Evolutionary conservation across 352 stramenopile genomes (phyloP), one percentile per base, ranked within the genome.

Genomic region (Hyaloperonospora arabidopsidis): DNA sequence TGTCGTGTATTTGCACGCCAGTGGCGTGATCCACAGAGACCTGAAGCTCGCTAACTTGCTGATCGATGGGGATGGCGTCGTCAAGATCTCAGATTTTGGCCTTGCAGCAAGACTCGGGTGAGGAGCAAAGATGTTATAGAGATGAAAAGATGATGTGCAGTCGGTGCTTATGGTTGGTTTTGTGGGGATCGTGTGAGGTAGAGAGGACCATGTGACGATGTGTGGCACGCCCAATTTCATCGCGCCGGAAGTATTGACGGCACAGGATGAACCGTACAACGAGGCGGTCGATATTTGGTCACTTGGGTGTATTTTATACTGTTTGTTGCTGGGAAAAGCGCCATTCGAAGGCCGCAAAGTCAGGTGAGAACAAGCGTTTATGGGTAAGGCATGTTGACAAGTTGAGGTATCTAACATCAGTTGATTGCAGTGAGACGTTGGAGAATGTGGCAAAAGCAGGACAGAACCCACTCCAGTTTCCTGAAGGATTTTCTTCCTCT

Each of bases 221-320:
- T 93, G 79, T 46, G 83, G 79, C 1, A 93, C 83, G 43, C 83
- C 83, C 2, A 93, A 93, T 49, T 93, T 89, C 49, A 87, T 93
- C 50, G 83, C 80, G 1, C 79, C 79, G 1, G 79, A 93, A 56
- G 65, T 93, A 5, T 56, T 93, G n/a, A 46, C 49, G 23, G 59
- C 63, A 6, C 54, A 65, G 21, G 59, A 62, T 22, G 57, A 51
- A n/a, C 54, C 74, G 10, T 89, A 91, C 61, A 68, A 72, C 47
- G 58, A 83, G 28, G 69, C 74, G 3, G 83, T 83, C 12, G 83
- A 90, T 65, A 67, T 93, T 17, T 93, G 82, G 79, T 93, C 82
- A 1, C 56, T 93, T 19, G 82, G 82, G 4, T 93, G 82, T 61
- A 87, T 93, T 59, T 59, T 89, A 12, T 79, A 85, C 65, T 82